phyloP scores from a whole-genome alignment of 2,329 filamentous ascomycete species.

The Macroventuria anomochaeta region DNA sequence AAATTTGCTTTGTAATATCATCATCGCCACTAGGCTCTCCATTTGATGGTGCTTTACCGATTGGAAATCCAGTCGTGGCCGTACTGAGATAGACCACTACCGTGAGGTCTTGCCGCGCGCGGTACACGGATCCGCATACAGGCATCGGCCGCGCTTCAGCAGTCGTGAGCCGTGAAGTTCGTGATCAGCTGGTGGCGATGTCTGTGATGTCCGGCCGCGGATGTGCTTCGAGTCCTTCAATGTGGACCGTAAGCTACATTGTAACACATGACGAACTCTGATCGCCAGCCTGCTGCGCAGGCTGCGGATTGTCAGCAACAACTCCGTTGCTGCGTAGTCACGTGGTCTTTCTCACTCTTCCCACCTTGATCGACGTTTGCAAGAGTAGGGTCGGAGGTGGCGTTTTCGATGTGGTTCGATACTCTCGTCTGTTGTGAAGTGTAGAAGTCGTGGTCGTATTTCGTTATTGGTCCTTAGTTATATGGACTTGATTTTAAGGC shows the following conservation, averaged over 20 bases:
- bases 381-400: no score
- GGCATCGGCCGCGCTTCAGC: not conserved
- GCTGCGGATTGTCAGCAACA: not conserved
- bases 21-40: not conserved
- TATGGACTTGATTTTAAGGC: no score
- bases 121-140: not conserved
- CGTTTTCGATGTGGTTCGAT: no score
- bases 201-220: conserved; percentile 1
- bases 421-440: no score
- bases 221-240: not conserved
- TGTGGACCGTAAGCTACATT: not conserved
- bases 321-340: no score
- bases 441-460: no score
- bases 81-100: not conserved
- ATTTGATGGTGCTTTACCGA: not conserved
- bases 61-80: not conserved
- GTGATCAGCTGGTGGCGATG: not conserved
- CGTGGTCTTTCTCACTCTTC: no score
- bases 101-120: not conserved
- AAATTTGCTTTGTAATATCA: no score
- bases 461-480: no score
- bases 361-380: no score
- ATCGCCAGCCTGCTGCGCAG: not conserved
- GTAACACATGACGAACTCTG: not conserved
- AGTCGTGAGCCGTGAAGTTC: not conserved